These are phyloP conservation scores for Termitomyces eurrhizus DNA, from an alignment of 768 basidiomycete genomes.

Conservation along the genomic window DNA sequence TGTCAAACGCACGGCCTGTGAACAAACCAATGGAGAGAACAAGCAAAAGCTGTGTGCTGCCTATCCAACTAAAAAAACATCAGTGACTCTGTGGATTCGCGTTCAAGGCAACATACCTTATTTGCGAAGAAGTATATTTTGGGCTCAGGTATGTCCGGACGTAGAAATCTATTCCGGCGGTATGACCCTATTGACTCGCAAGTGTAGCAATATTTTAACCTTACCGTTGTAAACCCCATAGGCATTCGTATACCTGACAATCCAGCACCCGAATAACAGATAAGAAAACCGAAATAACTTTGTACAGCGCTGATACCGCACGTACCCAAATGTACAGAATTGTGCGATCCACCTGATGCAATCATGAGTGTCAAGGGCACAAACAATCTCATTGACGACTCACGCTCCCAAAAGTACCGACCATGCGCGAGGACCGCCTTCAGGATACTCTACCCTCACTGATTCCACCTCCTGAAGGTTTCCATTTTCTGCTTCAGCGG, in stretches of 20 bases:
- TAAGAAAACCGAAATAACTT: not conserved
- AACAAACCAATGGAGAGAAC: conserved; percentile 22
- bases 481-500: not conserved
- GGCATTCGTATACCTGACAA: conserved; percentile 19
- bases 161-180: conserved; percentile 19
- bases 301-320: not conserved
- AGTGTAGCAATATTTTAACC: not conserved
- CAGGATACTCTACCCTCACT: conserved; percentile 14
- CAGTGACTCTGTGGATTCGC: not conserved
- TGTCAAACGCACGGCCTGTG: conserved; percentile 23
- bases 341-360: conserved; percentile 18
- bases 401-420: conserved; percentile 22
- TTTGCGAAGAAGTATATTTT: conserved; percentile 22
- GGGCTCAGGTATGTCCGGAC: conserved; percentile 20
- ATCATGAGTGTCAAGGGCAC: not conserved
- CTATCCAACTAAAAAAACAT: conserved; percentile 23
- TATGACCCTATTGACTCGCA: not conserved
- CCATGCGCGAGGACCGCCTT: conserved; percentile 23
- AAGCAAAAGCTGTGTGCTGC: conserved; percentile 23
- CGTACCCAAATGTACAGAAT: conserved; percentile 24
- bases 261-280: not conserved
- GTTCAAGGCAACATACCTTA: conserved; percentile 13
- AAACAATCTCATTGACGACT: conserved; percentile 3
- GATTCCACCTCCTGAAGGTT: not conserved
- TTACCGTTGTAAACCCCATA: conserved; percentile 23